Percentiles rank a stretch among this genome's conserved stretches.
These are phyloP conservation scores for Cercospora sp. DNA, from an alignment of 2,329 filamentous ascomycete species.

Conservation along the genomic window DNA sequence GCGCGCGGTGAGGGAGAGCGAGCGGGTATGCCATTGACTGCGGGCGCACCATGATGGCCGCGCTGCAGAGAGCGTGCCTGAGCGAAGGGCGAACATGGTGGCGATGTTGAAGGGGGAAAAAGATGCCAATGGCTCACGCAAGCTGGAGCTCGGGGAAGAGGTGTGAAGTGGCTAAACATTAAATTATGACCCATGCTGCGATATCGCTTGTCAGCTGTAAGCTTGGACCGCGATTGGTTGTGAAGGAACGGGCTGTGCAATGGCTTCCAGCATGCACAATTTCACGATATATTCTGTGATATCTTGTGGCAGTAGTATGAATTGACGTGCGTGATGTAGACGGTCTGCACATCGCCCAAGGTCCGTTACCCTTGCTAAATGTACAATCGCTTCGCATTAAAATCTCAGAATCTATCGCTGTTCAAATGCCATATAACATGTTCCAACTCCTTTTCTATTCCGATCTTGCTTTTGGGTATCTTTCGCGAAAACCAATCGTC, in stretches of 20 bases:
- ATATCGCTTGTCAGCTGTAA: slow-evolving; percentile 1
- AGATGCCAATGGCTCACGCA: background rate
- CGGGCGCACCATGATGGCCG: slow-evolving; percentile 30
- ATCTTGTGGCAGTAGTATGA: background rate
- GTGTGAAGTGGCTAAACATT: slow-evolving; percentile 3
- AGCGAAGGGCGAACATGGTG: slow-evolving; percentile 24
- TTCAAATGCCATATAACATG: background rate
- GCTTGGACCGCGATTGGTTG: background rate
- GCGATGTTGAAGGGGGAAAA: background rate
- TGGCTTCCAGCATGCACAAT: background rate
- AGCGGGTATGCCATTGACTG: slow-evolving; percentile 25
- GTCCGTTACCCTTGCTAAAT: background rate
- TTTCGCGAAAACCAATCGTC: slow-evolving; percentile 11
- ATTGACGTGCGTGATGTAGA: background rate
- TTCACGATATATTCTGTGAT: background rate
- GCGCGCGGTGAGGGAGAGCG: slow-evolving; percentile 19
- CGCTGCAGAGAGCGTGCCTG: slow-evolving; percentile 15
- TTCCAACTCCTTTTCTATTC: background rate
- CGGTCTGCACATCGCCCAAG: background rate
- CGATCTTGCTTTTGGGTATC: slow-evolving; percentile 7
- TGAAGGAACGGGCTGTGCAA: background rate
- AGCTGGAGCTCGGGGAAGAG: background rate
- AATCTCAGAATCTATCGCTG: background rate
- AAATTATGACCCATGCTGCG: slow-evolving; percentile 2
- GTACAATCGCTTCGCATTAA: background rate